These are phyloP conservation scores for Suhomyces chickasaworum DNA, from an alignment of 1,139 yeast genomes.

Conservation along the genomic window DNA sequence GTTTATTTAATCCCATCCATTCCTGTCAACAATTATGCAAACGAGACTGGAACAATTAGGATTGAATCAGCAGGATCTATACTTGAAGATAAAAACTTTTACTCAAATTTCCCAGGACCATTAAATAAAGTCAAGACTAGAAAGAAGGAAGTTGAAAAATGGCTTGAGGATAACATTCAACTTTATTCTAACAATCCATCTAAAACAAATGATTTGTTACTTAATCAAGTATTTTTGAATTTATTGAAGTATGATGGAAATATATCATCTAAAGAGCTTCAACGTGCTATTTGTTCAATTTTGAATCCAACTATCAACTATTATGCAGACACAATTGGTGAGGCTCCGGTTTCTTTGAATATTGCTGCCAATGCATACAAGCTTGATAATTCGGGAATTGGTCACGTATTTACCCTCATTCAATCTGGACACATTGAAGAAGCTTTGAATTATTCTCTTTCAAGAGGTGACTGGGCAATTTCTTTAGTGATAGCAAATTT, in stretches of 20 bases:
- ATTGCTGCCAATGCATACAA: conserved; percentile 32
- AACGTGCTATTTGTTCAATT: conserved; percentile 29
- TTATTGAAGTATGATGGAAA: conserved; percentile 37
- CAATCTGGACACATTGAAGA: conserved; percentile 66
- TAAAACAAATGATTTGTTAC: conserved; percentile 29
- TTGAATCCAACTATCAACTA: conserved; percentile 42
- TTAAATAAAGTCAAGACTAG: conserved; percentile 55
- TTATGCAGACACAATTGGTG: conserved; percentile 8
- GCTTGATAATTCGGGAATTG: conserved; percentile 40
- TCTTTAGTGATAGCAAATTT: conserved; percentile 72
- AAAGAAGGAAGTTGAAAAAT: conserved; percentile 64
- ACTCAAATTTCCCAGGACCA: conserved; percentile 62
- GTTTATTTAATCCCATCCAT: conserved; percentile 33
- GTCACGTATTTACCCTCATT: conserved; percentile 39
- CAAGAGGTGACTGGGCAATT: conserved; percentile 74
- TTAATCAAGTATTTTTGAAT: conserved; percentile 33
- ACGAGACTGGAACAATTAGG: conserved; percentile 18
- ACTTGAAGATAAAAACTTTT: conserved; percentile 24
- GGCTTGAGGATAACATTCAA: conserved; percentile 45
- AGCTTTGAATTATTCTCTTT: conserved; percentile 66
- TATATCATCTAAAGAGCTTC: conserved; percentile 27
- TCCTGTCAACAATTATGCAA: conserved; percentile 17
- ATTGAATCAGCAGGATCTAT: conserved; percentile 22
- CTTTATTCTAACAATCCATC: conserved; percentile 8
- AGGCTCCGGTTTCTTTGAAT: conserved; percentile 11